phyloP scores from a whole-genome alignment of 352 stramenopile genomes.

The Phytophthora foliorum region DNA sequence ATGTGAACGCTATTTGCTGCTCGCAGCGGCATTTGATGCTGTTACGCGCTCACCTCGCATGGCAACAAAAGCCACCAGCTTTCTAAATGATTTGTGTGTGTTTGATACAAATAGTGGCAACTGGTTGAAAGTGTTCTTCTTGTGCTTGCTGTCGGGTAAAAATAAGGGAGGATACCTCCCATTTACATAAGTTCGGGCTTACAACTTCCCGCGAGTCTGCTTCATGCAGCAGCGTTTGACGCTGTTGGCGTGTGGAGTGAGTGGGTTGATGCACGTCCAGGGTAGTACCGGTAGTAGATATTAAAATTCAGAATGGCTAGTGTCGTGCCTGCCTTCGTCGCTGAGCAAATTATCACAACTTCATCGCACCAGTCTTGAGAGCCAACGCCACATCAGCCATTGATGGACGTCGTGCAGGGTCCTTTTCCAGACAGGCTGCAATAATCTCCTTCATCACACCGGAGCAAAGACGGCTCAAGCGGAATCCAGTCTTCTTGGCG shows the following conservation, averaged over 20 bases:
- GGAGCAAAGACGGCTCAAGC: slow-evolving; percentile 64
- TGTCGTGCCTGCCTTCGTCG: not conserved
- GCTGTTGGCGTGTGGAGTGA: not conserved
- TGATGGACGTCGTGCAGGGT: slow-evolving; percentile 59
- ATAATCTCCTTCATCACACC: slow-evolving; percentile 76
- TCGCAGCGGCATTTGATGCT: too few relatives aligned
- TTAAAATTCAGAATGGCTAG: slow-evolving; percentile 20
- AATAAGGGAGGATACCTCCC: not conserved
- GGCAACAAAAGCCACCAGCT: not conserved
- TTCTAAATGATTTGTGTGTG: not conserved
- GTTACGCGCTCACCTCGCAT: too few relatives aligned
- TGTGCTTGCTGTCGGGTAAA: not conserved
- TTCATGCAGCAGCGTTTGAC: slow-evolving; percentile 24
- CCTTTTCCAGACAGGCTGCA: slow-evolving; percentile 62
- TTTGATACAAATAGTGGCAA: slow-evolving; percentile 8
- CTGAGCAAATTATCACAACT: slow-evolving; percentile 41
- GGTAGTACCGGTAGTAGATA: slow-evolving; percentile 6
- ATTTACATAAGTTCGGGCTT: slow-evolving; percentile 17
- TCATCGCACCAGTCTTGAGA: slow-evolving; percentile 69
- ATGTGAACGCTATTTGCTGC: too few relatives aligned
- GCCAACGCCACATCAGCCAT: slow-evolving; percentile 72
- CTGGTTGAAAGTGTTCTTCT: not conserved
- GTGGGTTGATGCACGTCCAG: not conserved
- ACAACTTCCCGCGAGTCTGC: slow-evolving; percentile 3
- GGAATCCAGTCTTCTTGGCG: slow-evolving; percentile 61